Percentiles rank a stretch among this genome's conserved stretches.
These are phyloP conservation scores for Xerocomellus chrysenteron DNA, from an alignment of 768 basidiomycete genomes.

Conservation along the genomic window DNA sequence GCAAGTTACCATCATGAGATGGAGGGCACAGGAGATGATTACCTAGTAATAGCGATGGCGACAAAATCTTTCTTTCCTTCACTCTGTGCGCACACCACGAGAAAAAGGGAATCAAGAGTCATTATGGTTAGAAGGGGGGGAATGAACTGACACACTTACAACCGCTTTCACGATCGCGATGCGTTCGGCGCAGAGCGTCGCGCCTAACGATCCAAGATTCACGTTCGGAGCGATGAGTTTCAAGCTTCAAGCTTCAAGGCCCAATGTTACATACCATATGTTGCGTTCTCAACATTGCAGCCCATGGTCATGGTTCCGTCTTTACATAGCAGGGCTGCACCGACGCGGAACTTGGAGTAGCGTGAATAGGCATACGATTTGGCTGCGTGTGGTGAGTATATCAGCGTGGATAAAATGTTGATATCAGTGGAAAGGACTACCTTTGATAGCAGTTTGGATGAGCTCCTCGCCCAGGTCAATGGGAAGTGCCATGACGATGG, in stretches of 20 bases:
- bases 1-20: not conserved
- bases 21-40: not conserved
- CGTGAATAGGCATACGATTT: not conserved
- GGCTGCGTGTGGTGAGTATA: not conserved
- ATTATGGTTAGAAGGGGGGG: not conserved
- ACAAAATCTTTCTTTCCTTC: not conserved
- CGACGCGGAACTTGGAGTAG: not conserved
- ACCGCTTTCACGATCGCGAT: not conserved
- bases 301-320: not conserved
- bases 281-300: not conserved
- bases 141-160: not conserved
- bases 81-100: not conserved
- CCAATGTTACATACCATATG: not conserved
- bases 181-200: not conserved
- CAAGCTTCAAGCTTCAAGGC: not conserved
- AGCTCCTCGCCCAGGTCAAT: not conserved
- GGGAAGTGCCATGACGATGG: not conserved
- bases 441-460: not conserved
- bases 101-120: not conserved
- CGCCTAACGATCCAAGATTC: not conserved
- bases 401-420: not conserved
- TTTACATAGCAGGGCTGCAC: not conserved
- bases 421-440: not conserved
- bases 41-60: not conserved
- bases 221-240: not conserved